Percentiles rank a stretch among this genome's conserved stretches.
These are phyloP conservation scores for Bjerkandera adusta DNA, from an alignment of 1,284 basidiomycete genomes.

Conservation along the genomic window DNA sequence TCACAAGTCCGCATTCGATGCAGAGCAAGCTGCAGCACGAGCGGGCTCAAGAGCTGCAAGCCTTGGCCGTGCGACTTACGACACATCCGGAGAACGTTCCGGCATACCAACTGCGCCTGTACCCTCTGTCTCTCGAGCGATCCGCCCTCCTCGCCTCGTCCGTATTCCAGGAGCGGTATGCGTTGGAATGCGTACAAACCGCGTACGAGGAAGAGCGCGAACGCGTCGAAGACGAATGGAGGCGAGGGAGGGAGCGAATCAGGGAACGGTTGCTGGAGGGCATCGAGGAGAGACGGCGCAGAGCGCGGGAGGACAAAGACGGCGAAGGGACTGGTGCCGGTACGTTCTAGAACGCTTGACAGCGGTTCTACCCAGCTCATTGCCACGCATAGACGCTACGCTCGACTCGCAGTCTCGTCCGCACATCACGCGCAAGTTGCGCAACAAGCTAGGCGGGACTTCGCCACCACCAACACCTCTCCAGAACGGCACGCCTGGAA, in stretches of 20 bases:
- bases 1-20: no score
- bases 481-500: constrained; percentile 33
- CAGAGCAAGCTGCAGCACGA: no score
- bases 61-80: constrained; percentile 54
- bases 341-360: constrained; percentile 29
- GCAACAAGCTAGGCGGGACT: constrained; percentile 66
- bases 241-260: constrained; percentile 64
- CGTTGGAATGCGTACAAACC: constrained; percentile 56
- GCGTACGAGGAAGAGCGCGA: constrained; percentile 77
- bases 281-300: constrained; percentile 71
- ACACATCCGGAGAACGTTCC: constrained; percentile 62
- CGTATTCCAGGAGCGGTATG: constrained; percentile 61
- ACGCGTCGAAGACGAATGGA: constrained; percentile 77
- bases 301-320: constrained; percentile 80
- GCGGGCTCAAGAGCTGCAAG: constrained; percentile 52
- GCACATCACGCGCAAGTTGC: constrained; percentile 77
- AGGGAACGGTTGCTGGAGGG: constrained; percentile 76
- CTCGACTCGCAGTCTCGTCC: constrained; percentile 72
- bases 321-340: constrained; percentile 69
- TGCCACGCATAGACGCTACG: constrained; percentile 60
- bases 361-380: neutral
- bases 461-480: constrained; percentile 61
- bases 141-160: constrained; percentile 66
- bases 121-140: constrained; percentile 71
- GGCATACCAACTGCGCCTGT: constrained; percentile 65